Percentiles rank a stretch among this genome's conserved stretches.
Conservation (phyloP, 192 early-diverging fungal genomes). For the Jimgerdemannia flammicorona region DNA sequence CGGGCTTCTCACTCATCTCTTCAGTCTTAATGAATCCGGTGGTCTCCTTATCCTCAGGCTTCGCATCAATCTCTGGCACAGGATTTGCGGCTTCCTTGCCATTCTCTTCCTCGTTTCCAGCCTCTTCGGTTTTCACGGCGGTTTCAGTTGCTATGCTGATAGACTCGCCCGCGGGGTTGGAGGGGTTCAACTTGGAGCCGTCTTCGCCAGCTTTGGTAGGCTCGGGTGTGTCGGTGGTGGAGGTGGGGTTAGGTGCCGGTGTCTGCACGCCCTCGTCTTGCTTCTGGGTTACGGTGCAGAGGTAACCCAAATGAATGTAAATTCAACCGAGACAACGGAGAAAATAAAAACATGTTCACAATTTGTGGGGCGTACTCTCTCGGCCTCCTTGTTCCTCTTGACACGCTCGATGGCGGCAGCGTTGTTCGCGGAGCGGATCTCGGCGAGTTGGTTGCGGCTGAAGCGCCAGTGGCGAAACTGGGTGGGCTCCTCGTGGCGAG, state of each 20-base stretch:
- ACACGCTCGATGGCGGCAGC: slow-evolving; percentile 53
- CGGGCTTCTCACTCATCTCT: not conserved
- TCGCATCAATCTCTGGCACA: too few relatives aligned
- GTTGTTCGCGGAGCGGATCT: slow-evolving; percentile 56
- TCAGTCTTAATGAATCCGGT: not conserved
- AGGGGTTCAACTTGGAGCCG: not conserved
- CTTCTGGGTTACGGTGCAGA: not conserved
- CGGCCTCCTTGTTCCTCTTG: slow-evolving; percentile 49
- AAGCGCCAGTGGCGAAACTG: slow-evolving; percentile 76
- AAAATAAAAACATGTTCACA: not conserved
- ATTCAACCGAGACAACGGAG: not conserved
- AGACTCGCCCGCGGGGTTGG: not conserved
- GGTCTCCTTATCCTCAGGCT: not conserved
- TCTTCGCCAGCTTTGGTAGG: not conserved
- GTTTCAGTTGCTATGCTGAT: too few relatives aligned
- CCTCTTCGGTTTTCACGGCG: too few relatives aligned
- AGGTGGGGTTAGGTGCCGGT: not conserved
- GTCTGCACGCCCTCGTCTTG: not conserved
- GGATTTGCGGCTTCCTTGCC: too few relatives aligned
- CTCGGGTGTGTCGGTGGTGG: not conserved
- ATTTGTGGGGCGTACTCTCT: slow-evolving; percentile 30
- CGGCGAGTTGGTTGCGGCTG: slow-evolving; percentile 44
- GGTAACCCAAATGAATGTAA: too few relatives aligned
- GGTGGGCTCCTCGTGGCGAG: slow-evolving; percentile 28
- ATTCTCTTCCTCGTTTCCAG: too few relatives aligned